A percentile compares a stretch with the other conserved stretches of the same genome.
These are phyloP conservation scores for Linnemannia exigua DNA, from an alignment of 192 early-diverging fungal genomes.

Conservation along the genomic window DNA sequence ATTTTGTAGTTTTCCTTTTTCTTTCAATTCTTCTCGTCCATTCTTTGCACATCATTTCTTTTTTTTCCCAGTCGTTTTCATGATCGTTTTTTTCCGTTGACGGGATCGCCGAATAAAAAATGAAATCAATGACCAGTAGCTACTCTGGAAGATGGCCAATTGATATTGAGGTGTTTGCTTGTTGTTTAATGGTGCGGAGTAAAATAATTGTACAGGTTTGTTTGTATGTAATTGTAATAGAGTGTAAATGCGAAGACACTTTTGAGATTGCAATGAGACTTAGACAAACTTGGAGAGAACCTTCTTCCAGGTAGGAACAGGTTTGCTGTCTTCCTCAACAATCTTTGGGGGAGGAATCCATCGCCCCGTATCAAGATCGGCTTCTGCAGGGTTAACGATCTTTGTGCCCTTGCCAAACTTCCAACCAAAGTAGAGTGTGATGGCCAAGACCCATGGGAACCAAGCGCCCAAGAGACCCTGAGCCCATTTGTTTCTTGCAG, in stretches of 20 bases:
- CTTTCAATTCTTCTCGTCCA: neutral
- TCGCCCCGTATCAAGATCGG: slow-evolving; percentile 68
- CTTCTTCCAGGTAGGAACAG: slow-evolving; percentile 15
- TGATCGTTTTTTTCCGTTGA: neutral
- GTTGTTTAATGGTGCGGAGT: neutral
- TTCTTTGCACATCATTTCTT: neutral
- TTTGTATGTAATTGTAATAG: too few species aligned
- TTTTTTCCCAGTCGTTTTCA: neutral
- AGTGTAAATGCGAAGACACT: too few species aligned
- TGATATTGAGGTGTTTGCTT: neutral
- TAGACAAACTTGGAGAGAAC: slow-evolving; percentile 33
- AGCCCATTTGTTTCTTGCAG: slow-evolving; percentile 59
- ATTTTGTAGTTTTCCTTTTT: neutral
- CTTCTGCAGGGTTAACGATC: slow-evolving; percentile 69
- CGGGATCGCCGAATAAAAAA: neutral
- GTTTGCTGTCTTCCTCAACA: neutral
- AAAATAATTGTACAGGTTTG: neutral
- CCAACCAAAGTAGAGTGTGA: slow-evolving; percentile 73
- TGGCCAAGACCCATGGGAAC: slow-evolving; percentile 74
- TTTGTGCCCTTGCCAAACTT: slow-evolving; percentile 75
- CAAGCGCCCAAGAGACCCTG: slow-evolving; percentile 71
- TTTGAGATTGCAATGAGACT: neutral
- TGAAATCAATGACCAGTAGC: too few species aligned
- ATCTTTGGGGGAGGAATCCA: slow-evolving; percentile 25
- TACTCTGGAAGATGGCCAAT: neutral